Evolutionary conservation across 345 rosid species (phyloP), one percentile per base, ranked within the genome.

Genomic region (Eucalyptus victrix): DNA sequence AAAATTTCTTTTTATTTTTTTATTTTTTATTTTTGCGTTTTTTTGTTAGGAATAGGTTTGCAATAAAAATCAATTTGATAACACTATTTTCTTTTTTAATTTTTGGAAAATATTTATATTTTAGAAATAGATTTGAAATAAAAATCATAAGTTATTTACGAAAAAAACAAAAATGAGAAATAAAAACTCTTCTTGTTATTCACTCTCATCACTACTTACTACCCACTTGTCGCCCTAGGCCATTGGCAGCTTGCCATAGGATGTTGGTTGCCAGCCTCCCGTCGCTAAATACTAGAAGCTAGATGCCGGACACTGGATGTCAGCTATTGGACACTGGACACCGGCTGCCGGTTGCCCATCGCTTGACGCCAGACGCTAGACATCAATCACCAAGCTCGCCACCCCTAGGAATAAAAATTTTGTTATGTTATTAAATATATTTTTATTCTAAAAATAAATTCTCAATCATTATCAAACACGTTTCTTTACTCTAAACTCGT

Each of bases 321-420:
- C 6, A 49, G 1, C 15, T 14, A 5, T 1, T 0, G 16, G 0
- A 49, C 17, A 1, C 7, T 50, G 2, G 8, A 50, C 2, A 16
- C 1, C 14, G 2, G 16, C 2, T 50, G 54, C 3, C 21, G 8
- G 3, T 1, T 51, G 21, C 19, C 9, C 9, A 0, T 17, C 23
- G 9, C 54, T 51, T 7, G 4, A 2, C 4, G 2, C 21, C 8
- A 18, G 0, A 18, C 2, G 1, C 4, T 51, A 51, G 2, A 51
- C 23, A 7, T 51, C 9, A 0, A 1, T 7, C 2, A 2, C 10
- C 24, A 4, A 0, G 58, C 10, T 4, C 1, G 2, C 58, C 10
- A 19, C 11, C 26, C 11, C 1, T 8, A 19, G 11, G 19, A 19
- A 53, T 53, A 53, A 0, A 19, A 19, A 53, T 53, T 53, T 53